Conservation (phyloP, 768 basidiomycete genomes). For the Hericium alpestre region DNA sequence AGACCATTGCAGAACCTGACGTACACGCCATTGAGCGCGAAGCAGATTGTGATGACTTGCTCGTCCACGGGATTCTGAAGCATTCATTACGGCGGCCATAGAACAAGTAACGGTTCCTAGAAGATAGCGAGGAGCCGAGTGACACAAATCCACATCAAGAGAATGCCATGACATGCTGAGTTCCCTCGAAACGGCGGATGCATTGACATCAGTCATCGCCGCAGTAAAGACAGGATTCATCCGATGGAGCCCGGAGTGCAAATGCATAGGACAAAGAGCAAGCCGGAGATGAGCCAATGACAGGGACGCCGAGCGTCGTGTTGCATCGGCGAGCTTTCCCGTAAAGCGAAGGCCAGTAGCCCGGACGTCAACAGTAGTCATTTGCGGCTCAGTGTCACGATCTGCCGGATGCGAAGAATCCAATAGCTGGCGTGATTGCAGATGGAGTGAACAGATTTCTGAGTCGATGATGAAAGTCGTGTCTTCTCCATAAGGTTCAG, state of each 20-base stretch:
- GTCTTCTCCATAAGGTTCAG: neutral
- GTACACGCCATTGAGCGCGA: conserved; percentile 19
- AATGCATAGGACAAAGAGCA: neutral
- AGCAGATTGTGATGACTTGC: neutral
- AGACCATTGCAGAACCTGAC: conserved; percentile 41
- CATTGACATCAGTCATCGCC: too few species aligned
- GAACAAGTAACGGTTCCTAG: neutral
- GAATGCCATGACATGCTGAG: conserved; percentile 1
- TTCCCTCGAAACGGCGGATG: too few species aligned
- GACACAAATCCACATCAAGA: conserved; percentile 3
- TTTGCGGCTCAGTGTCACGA: too few species aligned
- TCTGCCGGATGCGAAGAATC: too few species aligned
- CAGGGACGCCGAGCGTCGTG: neutral
- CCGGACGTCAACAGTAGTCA: neutral
- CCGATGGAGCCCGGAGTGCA: neutral
- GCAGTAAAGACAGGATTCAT: too few species aligned
- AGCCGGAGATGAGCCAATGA: neutral
- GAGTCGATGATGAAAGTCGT: too few species aligned
- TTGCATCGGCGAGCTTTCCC: neutral
- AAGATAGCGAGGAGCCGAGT: conserved; percentile 4
- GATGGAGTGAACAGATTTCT: too few species aligned
- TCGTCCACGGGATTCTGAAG: neutral
- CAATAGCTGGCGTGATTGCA: too few species aligned
- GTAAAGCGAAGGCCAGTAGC: neutral
- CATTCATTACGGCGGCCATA: neutral